Evolutionary conservation across 78 protist genomes (phyloP).

Genomic region (Tieghemostelium lacteum): DNA sequence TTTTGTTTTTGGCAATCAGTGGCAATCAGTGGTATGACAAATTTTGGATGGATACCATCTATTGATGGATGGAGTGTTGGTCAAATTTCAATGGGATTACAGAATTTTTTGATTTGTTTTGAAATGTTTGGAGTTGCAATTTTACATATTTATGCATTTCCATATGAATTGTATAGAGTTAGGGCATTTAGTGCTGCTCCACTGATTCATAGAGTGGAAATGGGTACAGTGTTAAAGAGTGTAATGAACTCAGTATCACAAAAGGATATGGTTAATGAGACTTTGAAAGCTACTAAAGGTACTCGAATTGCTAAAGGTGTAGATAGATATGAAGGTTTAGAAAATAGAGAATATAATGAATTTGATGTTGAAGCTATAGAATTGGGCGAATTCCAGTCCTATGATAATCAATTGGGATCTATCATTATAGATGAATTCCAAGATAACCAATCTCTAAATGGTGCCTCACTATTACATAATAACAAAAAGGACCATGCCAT

Average conservation of each 20-base stretch:
- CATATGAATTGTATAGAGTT: slow-evolving; percentile 74
- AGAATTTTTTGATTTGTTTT: slow-evolving; percentile 41
- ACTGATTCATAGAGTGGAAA: slow-evolving; percentile 60
- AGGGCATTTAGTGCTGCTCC: slow-evolving; percentile 72
- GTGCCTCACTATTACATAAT: background rate
- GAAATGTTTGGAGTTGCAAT: slow-evolving; percentile 70
- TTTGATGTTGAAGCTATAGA: slow-evolving; percentile 59
- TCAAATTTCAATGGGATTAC: slow-evolving; percentile 66
- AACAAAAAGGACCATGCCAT: background rate
- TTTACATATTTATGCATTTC: slow-evolving; percentile 62
- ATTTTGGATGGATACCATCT: slow-evolving; percentile 27
- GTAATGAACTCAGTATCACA: slow-evolving; percentile 34
- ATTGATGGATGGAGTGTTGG: slow-evolving; percentile 59
- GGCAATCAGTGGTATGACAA: slow-evolving; percentile 34
- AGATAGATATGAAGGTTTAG: slow-evolving; percentile 19
- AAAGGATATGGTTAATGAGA: slow-evolving; percentile 34
- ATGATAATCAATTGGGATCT: background rate
- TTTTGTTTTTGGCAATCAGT: slow-evolving; percentile 42
- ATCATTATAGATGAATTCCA: background rate
- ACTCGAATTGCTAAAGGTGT: slow-evolving; percentile 45
- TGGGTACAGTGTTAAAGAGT: slow-evolving; percentile 44
- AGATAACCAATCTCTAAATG: background rate
- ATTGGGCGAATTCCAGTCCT: slow-evolving; percentile 66
- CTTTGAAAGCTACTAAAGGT: slow-evolving; percentile 25
- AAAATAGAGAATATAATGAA: slow-evolving; percentile 19